A percentile compares a stretch with the other conserved stretches of the same genome.
These are phyloP conservation scores for Apostasia ramifera DNA, from an alignment of 106 monocot species.

Conservation along the genomic window DNA sequence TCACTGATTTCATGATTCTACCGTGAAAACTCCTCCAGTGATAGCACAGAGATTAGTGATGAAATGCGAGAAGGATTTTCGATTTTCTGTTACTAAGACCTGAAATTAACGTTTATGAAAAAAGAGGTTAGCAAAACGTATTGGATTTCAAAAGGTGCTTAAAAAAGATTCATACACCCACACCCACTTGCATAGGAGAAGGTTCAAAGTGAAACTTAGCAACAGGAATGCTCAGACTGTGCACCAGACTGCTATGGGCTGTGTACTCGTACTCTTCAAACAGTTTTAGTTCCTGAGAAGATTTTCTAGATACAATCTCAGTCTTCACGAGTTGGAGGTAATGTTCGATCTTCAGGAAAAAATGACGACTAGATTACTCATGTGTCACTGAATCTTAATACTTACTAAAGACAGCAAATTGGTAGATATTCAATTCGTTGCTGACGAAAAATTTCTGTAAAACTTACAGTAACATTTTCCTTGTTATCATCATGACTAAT, in stretches of 20 bases:
- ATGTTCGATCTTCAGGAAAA: conserved; percentile 77
- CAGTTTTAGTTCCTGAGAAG: conserved; percentile 42
- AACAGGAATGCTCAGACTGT: conserved; percentile 68
- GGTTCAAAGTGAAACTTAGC: conserved; percentile 94
- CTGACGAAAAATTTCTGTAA: neutral
- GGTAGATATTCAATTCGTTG: no score
- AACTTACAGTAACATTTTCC: conserved; percentile 84
- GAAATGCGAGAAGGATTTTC: conserved; percentile 93
- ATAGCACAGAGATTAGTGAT: conserved; percentile 96
- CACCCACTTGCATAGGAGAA: conserved; percentile 78
- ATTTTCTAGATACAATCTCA: conserved; percentile 51
- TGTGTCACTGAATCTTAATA: no score
- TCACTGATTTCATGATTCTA: conserved; percentile 9
- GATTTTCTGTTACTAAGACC: conserved; percentile 76
- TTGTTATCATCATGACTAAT: conserved; percentile 36
- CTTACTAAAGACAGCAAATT: no score
- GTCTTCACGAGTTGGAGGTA: conserved; percentile 91
- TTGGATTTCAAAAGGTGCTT: neutral
- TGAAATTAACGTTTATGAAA: conserved; percentile 18
- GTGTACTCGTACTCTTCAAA: conserved; percentile 96
- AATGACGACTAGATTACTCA: neutral
- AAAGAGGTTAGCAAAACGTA: neutral
- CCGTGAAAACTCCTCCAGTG: conserved; percentile 96
- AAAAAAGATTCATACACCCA: neutral
- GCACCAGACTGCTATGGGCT: conserved; percentile 80